Percentiles rank a stretch among this genome's conserved stretches.
These are phyloP conservation scores for Abortiporus biennis DNA, from an alignment of 1,284 basidiomycete genomes.

Conservation along the genomic window DNA sequence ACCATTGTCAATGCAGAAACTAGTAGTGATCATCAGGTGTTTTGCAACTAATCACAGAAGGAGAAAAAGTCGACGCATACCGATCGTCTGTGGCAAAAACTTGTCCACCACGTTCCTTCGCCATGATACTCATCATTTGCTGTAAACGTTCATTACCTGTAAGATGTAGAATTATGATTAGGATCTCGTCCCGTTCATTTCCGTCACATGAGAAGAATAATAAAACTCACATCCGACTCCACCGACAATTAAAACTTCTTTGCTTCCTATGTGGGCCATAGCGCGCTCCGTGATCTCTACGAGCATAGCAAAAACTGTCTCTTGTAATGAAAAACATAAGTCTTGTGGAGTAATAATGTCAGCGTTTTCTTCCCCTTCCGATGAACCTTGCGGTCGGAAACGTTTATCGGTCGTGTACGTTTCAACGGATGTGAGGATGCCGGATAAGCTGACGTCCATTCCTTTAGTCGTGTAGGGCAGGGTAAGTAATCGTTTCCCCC, in stretches of 20 bases:
- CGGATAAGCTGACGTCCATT: slow-evolving; percentile 96
- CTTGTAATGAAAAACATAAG: slow-evolving; percentile 95
- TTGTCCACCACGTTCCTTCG: slow-evolving; percentile 79
- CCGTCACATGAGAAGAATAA: too few relatives aligned
- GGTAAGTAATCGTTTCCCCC: slow-evolving; percentile 70
- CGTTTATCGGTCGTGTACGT: slow-evolving; percentile 81
- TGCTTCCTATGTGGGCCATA: slow-evolving; percentile 97
- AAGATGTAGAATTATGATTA: not conserved
- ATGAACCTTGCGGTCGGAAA: slow-evolving; percentile 43
- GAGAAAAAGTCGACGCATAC: slow-evolving; percentile 34
- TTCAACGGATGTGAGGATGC: slow-evolving; percentile 86
- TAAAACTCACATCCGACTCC: slow-evolving; percentile 89
- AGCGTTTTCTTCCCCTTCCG: slow-evolving; percentile 28
- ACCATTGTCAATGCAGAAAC: slow-evolving; percentile 99
- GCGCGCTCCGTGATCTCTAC: slow-evolving; percentile 99
- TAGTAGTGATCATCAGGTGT: too few relatives aligned
- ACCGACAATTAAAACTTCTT: slow-evolving; percentile 95
- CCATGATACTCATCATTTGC: slow-evolving; percentile 99
- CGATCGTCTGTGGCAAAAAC: slow-evolving; percentile 97
- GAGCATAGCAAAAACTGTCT: slow-evolving; percentile 97
- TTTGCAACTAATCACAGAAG: slow-evolving; percentile 5
- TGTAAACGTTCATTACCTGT: slow-evolving; percentile 90
- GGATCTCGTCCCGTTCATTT: too few relatives aligned
- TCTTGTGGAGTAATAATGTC: slow-evolving; percentile 90
- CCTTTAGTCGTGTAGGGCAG: slow-evolving; percentile 98